Evolutionary conservation across 1,284 basidiomycete species (phyloP).

Genomic region (Jaminaea rosea): DNA sequence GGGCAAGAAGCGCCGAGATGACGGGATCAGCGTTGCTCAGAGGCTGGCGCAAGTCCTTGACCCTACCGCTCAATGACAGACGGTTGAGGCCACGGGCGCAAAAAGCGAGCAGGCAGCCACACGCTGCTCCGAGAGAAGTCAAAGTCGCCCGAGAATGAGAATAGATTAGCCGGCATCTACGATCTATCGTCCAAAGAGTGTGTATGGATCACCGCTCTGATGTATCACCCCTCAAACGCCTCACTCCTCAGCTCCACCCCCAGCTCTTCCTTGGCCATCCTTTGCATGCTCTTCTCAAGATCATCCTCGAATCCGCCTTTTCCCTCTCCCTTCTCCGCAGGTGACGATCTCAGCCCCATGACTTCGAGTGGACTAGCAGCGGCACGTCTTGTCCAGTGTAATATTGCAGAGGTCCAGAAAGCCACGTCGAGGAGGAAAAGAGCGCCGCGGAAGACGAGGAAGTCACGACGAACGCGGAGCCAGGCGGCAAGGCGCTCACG

Average conservation of each 20-base stretch:
- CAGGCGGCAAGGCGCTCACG: conserved; percentile 13
- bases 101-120: too few relatives aligned
- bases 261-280: conserved; percentile 10
- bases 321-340: conserved; percentile 8
- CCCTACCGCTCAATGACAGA: too few relatives aligned
- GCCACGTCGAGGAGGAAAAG: conserved; percentile 29
- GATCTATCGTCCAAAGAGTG: too few relatives aligned
- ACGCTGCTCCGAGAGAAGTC: too few relatives aligned
- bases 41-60: too few relatives aligned
- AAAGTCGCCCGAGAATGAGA: too few relatives aligned
- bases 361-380: conserved; percentile 13
- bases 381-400: conserved; percentile 19
- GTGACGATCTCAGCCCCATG: conserved; percentile 2
- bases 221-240: not conserved
- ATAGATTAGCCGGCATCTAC: too few relatives aligned
- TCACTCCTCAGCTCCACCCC: not conserved
- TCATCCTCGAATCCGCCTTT: conserved; percentile 35
- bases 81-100: too few relatives aligned
- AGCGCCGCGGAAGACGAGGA: conserved; percentile 25
- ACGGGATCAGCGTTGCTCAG: too few relatives aligned
- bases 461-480: conserved; percentile 21
- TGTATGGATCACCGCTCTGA: too few relatives aligned
- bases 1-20: too few relatives aligned
- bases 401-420: conserved; percentile 16
- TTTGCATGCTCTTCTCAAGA: conserved; percentile 30